Evolutionary conservation across 2,329 filamentous ascomycete species (phyloP), one percentile per base, ranked within the genome.

Genomic region (Microdochium nivale): DNA sequence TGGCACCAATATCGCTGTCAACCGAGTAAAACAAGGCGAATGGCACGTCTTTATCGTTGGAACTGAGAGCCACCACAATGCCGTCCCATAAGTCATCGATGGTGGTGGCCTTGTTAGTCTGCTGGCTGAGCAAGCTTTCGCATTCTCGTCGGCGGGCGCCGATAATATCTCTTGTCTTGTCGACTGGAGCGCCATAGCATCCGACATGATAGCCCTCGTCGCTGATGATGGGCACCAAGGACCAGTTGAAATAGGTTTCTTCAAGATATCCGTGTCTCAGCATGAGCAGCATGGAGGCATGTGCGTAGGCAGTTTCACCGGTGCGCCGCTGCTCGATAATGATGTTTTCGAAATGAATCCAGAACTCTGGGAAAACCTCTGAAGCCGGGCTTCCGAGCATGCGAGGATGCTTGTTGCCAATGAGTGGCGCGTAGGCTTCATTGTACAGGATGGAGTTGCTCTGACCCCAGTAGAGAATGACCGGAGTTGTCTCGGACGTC

Each of bases 181-280:
- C 57, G 2, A 48, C 50, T 0, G 58, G 56, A 27, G 56, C 58
- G 2, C 55, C 56, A 32, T 62, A 62, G 3, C 56, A 59, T 1
- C 56, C 61, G 35, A 53, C 54, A 3, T 66, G 66, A 40, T 73
- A 63, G 14, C 68, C 63, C 21, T 68, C 67, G 2, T 67, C 63
- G 8, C 65, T 64, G 46, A 70, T 67, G 16, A 73, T 53, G 5
- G 71, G 71, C 8, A 67, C 63, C 23, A 72, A 66, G 21, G 67
- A 72, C 70, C 69, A 73, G n/a, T 69, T 67, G 50, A 70, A 70
- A 52, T 71, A 74, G 1, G 62, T 66, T 51, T 71, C 69, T 49
- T 71, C 67, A 1, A 66, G 50, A 49, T 66, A 66, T 1, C 66
- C 68, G 32, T 68, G 50, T 16, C 63, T 55, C 23, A 65, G 58